phyloP scores from a whole-genome alignment of 495 filamentous ascomycete species.

The Hypoxylon trugodes region DNA sequence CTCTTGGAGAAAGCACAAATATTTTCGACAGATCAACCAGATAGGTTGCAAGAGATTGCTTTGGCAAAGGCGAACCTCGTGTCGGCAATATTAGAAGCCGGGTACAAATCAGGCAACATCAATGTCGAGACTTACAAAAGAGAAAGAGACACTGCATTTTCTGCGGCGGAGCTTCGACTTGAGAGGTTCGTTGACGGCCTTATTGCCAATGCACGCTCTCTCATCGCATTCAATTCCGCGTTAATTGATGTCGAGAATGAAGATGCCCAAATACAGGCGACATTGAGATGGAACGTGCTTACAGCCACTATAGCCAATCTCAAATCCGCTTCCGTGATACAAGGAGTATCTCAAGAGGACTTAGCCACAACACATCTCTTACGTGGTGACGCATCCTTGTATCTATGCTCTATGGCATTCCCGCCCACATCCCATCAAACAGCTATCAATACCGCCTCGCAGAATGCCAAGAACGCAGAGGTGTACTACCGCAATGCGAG shows the following conservation, averaged over 20 bases:
- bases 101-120: slow-evolving; percentile 59
- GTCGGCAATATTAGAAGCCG: slow-evolving; percentile 59
- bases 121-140: slow-evolving; percentile 60
- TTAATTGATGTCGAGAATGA: slow-evolving; percentile 35
- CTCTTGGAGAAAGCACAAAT: slow-evolving; percentile 56
- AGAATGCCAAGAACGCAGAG: slow-evolving; percentile 66
- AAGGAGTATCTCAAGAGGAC: slow-evolving; percentile 50
- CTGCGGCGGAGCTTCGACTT: slow-evolving; percentile 49
- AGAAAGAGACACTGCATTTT: slow-evolving; percentile 58
- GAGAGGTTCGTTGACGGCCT: slow-evolving; percentile 54
- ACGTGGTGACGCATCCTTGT: slow-evolving; percentile 67
- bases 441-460: slow-evolving; percentile 57
- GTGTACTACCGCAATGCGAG: slow-evolving; percentile 69
- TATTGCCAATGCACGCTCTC: slow-evolving; percentile 64
- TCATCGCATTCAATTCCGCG: slow-evolving; percentile 60
- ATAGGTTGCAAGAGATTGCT: slow-evolving; percentile 60
- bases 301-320: slow-evolving; percentile 62
- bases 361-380: slow-evolving; percentile 65
- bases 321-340: slow-evolving; percentile 59
- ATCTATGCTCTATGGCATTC: slow-evolving; percentile 61
- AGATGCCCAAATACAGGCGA: slow-evolving; percentile 24
- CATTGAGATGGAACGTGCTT: slow-evolving; percentile 61
- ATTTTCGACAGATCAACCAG: slow-evolving; percentile 54
- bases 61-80: slow-evolving; percentile 62
- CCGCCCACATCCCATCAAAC: slow-evolving; percentile 56